These are phyloP conservation scores for Lachnellula hyalina DNA, from an alignment of 2,329 filamentous ascomycete species.

Conservation along the genomic window DNA sequence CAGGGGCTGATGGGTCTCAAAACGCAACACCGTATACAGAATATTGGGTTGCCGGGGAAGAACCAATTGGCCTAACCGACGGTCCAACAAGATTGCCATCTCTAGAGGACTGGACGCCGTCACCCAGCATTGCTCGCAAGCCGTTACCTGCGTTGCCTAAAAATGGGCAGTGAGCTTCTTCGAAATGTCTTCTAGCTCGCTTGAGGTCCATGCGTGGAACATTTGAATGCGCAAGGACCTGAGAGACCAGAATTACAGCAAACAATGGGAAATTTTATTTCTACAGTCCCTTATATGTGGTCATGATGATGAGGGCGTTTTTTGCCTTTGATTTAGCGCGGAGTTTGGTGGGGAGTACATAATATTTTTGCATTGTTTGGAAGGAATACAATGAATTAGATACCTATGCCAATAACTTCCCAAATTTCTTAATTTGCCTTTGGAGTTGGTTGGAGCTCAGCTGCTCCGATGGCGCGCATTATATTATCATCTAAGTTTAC, in stretches of 20 bases:
- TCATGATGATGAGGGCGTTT: neutral
- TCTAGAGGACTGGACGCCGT: neutral
- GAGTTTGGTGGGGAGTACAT: neutral
- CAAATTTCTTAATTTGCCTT: too few relatives aligned
- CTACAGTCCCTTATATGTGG: neutral
- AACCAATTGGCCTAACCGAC: neutral
- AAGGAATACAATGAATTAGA: neutral
- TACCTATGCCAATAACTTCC: neutral
- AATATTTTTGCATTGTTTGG: neutral
- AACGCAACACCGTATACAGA: neutral
- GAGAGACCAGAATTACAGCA: too few relatives aligned
- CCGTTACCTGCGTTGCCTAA: slow-evolving; percentile 18
- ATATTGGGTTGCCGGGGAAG: neutral
- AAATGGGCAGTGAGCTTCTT: slow-evolving; percentile 1
- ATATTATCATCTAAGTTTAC: too few relatives aligned
- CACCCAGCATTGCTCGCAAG: slow-evolving; percentile 12
- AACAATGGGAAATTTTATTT: neutral
- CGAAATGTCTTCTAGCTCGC: neutral
- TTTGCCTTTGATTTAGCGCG: slow-evolving; percentile 3
- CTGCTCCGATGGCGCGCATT: too few relatives aligned
- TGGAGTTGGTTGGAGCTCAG: too few relatives aligned
- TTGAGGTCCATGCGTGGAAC: too few relatives aligned
- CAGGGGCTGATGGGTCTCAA: neutral
- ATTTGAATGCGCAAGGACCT: too few relatives aligned
- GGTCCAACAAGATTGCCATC: slow-evolving; percentile 4